Evolutionary conservation across 2,329 filamentous ascomycete genomes (phyloP), one percentile per base, ranked within the genome.

Genomic region (Sporothrix brasiliensis): DNA sequence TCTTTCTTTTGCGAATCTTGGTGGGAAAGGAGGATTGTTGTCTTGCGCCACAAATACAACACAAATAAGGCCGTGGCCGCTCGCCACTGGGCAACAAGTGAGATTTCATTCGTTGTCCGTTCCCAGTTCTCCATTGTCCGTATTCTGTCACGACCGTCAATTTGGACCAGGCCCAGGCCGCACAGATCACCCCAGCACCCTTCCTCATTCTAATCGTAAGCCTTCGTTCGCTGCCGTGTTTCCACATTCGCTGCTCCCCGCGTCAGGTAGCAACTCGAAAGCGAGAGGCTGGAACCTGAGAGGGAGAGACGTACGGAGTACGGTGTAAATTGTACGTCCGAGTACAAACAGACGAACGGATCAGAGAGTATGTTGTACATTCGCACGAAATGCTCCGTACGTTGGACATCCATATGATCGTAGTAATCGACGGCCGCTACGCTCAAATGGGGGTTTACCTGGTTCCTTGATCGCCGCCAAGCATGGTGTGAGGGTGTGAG

Each of bases 191-290:
- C 9, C 53, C 53, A 34, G 21, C 52, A 54, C 27, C n/a, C 24
- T 58, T n/a, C 34, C 58, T 6, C 39, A 19, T n/a, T 61, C n/a
- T 60, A 30, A 30, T 3, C 27, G 27, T 4, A 2, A 30, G 27
- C 27, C 27, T 39, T 61, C 19, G 56, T 60, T 44, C 56, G 56
- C 34, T 60, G 39, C 56, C 56, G 56, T 60, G 56, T 60, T 60
- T 21, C 56, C 56, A 61, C 56, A 61, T 24, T 61, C 2, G 44
- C 21, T 61, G 56, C 56, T 24, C 34, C 56, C 56, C 34, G 41
- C 56, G 34, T 44, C 34, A 61, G 56, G 56, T 60, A 41, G 4
- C 34, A 61, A 44, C 56, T 16, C 30, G 39, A 56, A 34, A 34
- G 34, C 34, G 34, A 34, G 34, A 34, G 30, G 30, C 30, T 34